Conservation (phyloP, 2,329 filamentous ascomycete species). For the Calycina marina region DNA sequence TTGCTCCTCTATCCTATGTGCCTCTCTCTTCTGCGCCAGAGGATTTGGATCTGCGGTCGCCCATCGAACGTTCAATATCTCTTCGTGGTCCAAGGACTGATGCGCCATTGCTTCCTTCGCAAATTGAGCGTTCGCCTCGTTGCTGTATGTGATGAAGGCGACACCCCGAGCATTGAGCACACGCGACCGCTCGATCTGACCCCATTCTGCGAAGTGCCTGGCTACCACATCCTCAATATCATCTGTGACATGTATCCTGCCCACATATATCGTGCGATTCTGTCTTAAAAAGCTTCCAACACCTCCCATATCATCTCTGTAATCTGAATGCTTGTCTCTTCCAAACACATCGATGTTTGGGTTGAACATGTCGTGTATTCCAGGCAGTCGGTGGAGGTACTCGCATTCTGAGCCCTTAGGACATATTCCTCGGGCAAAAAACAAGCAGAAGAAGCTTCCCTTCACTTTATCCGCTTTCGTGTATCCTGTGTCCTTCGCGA, state of each 20-base stretch:
- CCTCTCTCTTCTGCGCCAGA: slow-evolving; percentile 84
- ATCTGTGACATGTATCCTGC: slow-evolving; percentile 86
- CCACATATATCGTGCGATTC: slow-evolving; percentile 87
- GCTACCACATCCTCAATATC: slow-evolving; percentile 95
- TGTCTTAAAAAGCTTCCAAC: slow-evolving; percentile 88
- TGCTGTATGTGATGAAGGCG: slow-evolving; percentile 86
- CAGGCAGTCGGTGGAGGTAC: slow-evolving; percentile 80
- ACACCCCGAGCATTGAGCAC: slow-evolving; percentile 84
- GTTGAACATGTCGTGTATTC: slow-evolving; percentile 78
- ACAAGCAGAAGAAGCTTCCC: slow-evolving; percentile 84
- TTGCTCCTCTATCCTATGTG: slow-evolving; percentile 79
- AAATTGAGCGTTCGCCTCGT: slow-evolving; percentile 80
- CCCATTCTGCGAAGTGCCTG: slow-evolving; percentile 94
- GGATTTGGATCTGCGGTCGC: slow-evolving; percentile 94
- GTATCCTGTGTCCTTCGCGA: slow-evolving; percentile 66
- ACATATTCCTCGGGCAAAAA: slow-evolving; percentile 71
- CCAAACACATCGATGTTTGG: slow-evolving; percentile 93
- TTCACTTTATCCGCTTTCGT: slow-evolving; percentile 62
- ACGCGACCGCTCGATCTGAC: slow-evolving; percentile 71
- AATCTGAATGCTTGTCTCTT: slow-evolving; percentile 82
- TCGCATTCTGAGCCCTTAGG: slow-evolving; percentile 87
- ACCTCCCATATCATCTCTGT: slow-evolving; percentile 94
- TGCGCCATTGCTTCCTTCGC: slow-evolving; percentile 94
- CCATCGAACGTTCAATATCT: slow-evolving; percentile 93
- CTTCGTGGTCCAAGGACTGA: slow-evolving; percentile 78